phyloP scores from a whole-genome alignment of 2,329 filamentous ascomycete species.

The Amesomyces nigricolor region DNA sequence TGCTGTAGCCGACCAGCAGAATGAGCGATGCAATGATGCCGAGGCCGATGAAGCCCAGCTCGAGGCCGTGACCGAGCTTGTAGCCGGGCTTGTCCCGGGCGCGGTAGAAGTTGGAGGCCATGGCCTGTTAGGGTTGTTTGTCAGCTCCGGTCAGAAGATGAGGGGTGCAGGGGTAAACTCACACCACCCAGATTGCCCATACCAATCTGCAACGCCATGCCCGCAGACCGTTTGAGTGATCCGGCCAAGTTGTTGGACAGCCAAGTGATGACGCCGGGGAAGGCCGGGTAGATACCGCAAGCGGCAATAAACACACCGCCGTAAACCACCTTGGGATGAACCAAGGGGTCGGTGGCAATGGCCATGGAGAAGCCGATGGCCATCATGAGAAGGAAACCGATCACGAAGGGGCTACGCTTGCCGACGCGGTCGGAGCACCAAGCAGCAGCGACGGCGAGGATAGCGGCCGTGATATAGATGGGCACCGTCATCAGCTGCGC shows the following conservation, averaged over 20 bases:
- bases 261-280: constrained; percentile 76
- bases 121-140: constrained; percentile 38
- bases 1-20: constrained; percentile 46
- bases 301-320: constrained; percentile 71
- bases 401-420: constrained; percentile 50
- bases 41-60: constrained; percentile 43
- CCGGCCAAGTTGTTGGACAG: constrained; percentile 69
- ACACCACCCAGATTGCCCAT: constrained; percentile 53
- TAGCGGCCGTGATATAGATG: constrained; percentile 57
- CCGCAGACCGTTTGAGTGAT: constrained; percentile 57
- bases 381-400: constrained; percentile 48
- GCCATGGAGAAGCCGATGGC: constrained; percentile 56
- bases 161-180: constrained; percentile 22
- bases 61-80: constrained; percentile 44
- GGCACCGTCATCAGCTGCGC: constrained; percentile 62
- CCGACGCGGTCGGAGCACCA: constrained; percentile 50
- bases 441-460: constrained; percentile 48
- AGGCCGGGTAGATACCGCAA: constrained; percentile 72
- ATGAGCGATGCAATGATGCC: constrained; percentile 42
- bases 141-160: background rate
- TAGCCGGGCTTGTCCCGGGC: constrained; percentile 44
- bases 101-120: constrained; percentile 69
- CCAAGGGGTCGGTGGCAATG: constrained; percentile 40
- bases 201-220: constrained; percentile 61
- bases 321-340: constrained; percentile 59